phyloP scores from a whole-genome alignment of 1,139 yeast species.

The Pichia sp. region DNA sequence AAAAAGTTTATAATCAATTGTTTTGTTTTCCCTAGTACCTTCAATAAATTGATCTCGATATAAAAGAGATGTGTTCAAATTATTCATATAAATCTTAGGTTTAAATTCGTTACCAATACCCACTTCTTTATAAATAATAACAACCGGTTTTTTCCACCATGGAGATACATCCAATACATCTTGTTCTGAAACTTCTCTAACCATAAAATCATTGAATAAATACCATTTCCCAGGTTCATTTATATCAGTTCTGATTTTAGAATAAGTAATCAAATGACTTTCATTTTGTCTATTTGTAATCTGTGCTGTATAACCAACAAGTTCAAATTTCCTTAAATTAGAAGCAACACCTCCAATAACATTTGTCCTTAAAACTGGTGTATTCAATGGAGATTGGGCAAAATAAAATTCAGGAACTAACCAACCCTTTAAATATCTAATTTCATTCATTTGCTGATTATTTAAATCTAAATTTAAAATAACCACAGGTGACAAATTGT shows the following conservation, averaged over 20 bases:
- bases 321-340: conserved; percentile 38
- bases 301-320: conserved; percentile 66
- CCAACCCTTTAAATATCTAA: conserved; percentile 48
- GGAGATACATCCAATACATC: conserved; percentile 64
- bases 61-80: conserved; percentile 57
- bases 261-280: conserved; percentile 53
- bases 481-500: conserved; percentile 59
- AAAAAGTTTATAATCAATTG: conserved; percentile 58
- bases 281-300: conserved; percentile 54
- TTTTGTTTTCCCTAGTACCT: conserved; percentile 55
- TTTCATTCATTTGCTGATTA: conserved; percentile 43
- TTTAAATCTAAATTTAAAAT: conserved; percentile 54
- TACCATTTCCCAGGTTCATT: conserved; percentile 50
- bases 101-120: conserved; percentile 34
- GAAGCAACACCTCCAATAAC: conserved; percentile 29
- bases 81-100: conserved; percentile 35
- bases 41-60: conserved; percentile 73
- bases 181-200: conserved; percentile 62
- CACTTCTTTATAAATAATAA: conserved; percentile 58
- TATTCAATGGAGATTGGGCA: conserved; percentile 22
- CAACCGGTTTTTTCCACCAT: conserved; percentile 81
- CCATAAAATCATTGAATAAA: conserved; percentile 87
- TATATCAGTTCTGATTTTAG: conserved; percentile 19
- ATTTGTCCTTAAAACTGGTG: conserved; percentile 23
- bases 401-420: conserved; percentile 50